Evolutionary conservation across 164 flowering plant species (phyloP), one percentile per base, ranked within the genome.

Genomic region (Malania oleifera): DNA sequence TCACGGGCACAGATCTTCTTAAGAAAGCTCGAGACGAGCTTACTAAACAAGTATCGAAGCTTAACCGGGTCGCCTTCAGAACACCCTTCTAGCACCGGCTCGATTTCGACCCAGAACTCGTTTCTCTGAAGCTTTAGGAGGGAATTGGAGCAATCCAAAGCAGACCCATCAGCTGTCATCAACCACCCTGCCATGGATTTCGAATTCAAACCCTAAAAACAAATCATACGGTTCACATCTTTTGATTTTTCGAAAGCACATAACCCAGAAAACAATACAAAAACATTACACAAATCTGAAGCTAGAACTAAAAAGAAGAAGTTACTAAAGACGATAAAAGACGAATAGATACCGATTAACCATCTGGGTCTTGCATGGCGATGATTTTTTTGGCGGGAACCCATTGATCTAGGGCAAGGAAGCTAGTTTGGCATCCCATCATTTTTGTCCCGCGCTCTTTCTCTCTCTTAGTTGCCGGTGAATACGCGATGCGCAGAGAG

Each of bases 171-270:
- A 46, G 59, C 69, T 17, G 62, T 19, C 53, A 50, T 66, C 60
- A 68, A 59, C 76, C 70, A 72, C 38, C 75, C 81, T 69, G 78
- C 74, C 76, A 74, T 69, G 53, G 53, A 57, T 52, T 68, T 59
- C 46, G 45, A 52, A 61, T 63, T 59, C 57, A 67, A 70, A 49
- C 69, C 78, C 74, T 67, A 71, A 37, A 73, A 68, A 41, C 34
- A 63, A 56, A 45, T 35, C 26, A 38, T 29, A 15, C 19, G 25
- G 7, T 12, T 38, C 37, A 6, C 15, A 20, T 25, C 13, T 22
- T 39, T 39, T 24, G 5, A 27, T 17, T 28, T 8, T 10, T 18
- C 25, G 35, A 45, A 54, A 26, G 45, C 26, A 34, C 18, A 31
- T 47, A 27, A 47, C 3, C 3, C 10, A 20, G 28, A 29, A 37